A percentile compares a stretch with the other conserved stretches of the same genome.
Conservation (phyloP, 2,329 filamentous ascomycete genomes). For the Metarhizium brunneum region DNA sequence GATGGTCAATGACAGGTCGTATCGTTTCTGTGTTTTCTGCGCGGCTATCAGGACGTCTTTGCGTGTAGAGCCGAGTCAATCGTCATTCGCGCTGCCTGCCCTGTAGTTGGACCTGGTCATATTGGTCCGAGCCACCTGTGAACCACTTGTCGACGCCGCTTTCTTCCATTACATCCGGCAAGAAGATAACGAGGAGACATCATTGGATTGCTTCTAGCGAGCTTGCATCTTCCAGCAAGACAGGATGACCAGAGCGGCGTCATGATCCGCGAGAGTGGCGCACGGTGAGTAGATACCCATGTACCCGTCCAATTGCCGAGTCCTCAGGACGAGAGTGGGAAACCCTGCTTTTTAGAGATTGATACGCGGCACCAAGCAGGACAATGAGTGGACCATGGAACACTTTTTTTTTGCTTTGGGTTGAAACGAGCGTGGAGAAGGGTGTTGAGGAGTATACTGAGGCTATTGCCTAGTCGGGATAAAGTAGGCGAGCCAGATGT, state of each 20-base stretch:
- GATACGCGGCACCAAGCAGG: neutral
- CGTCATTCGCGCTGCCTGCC: neutral
- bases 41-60: too few relatives aligned
- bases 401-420: too few relatives aligned
- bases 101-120: neutral
- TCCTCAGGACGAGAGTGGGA: neutral
- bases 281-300: neutral
- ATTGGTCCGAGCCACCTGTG: neutral
- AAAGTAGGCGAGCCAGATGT: neutral
- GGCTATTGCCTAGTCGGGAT: neutral
- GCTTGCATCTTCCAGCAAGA: conserved; percentile 1
- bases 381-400: too few relatives aligned
- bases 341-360: too few relatives aligned
- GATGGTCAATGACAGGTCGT: neutral
- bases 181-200: neutral
- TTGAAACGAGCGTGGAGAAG: too few relatives aligned
- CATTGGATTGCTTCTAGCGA: conserved; percentile 9
- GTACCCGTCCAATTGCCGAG: neutral
- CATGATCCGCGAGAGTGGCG: neutral
- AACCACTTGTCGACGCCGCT: neutral
- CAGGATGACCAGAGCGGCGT: neutral
- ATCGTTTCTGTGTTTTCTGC: too few relatives aligned
- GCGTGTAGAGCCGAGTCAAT: too few relatives aligned
- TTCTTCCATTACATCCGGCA: neutral
- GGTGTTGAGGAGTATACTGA: too few relatives aligned